phyloP scores from a whole-genome alignment of 208 protist genomes.

The Endotrypanum monterogeii region DNA sequence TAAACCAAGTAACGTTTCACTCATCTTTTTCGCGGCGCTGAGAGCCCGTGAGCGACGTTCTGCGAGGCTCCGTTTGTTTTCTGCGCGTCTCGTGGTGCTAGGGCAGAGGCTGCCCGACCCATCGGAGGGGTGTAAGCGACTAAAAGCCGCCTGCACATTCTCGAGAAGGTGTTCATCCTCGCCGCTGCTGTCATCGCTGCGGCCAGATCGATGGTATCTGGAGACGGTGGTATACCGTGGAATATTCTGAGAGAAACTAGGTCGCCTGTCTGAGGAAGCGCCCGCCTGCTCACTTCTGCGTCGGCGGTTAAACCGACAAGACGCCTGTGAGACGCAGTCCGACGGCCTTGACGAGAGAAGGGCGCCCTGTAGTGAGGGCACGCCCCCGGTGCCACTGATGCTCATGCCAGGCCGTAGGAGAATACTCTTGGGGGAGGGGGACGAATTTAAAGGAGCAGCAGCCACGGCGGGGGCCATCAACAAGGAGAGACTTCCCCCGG shows the following conservation, averaged over 20 bases:
- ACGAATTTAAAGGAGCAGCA: background rate
- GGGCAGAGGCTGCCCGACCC: background rate
- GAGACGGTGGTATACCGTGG: background rate
- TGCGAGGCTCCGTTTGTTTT: background rate
- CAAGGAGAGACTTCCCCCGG: background rate
- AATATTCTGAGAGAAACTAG: background rate
- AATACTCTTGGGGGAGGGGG: constrained; percentile 19
- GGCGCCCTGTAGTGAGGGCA: background rate
- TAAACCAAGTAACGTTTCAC: background rate
- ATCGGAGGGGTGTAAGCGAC: constrained; percentile 6
- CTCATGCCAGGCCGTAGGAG: constrained; percentile 12
- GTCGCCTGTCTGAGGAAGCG: background rate
- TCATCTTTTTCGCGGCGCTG: background rate
- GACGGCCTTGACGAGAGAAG: background rate
- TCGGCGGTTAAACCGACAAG: background rate
- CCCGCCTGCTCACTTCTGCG: background rate
- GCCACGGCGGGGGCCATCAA: background rate
- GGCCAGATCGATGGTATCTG: background rate
- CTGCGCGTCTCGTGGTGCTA: background rate
- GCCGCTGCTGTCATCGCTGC: constrained; percentile 5
- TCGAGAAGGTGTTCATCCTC: constrained; percentile 14
- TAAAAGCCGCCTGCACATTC: background rate
- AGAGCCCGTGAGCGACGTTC: background rate
- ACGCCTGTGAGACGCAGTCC: background rate
- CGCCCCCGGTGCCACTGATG: background rate